Evolutionary conservation across 1,139 yeast species (phyloP).

Genomic region (Geotrichum macrosporum): DNA sequence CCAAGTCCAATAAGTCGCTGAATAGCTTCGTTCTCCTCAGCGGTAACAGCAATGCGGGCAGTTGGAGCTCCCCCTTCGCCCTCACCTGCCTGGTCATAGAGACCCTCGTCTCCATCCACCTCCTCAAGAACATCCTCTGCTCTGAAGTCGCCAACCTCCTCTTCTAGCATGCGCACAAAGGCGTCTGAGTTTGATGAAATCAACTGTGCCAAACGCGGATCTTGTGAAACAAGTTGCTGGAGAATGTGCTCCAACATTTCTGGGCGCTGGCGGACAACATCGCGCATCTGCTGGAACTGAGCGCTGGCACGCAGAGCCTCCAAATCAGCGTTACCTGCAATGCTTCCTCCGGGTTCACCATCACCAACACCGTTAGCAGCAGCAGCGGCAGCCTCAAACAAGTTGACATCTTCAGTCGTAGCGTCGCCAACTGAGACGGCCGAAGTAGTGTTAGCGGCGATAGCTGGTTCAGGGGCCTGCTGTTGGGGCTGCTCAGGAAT

Average conservation of each 20-base stretch:
- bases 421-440: constrained; percentile 37
- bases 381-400: constrained; percentile 73
- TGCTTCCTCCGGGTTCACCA: constrained; percentile 15
- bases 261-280: constrained; percentile 80
- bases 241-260: constrained; percentile 81
- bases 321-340: too few species aligned
- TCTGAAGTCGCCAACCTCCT: constrained; percentile 36
- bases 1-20: constrained; percentile 87
- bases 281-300: constrained; percentile 61
- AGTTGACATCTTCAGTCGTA: constrained; percentile 46
- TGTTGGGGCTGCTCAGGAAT: constrained; percentile 61
- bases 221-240: constrained; percentile 75
- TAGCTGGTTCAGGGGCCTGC: constrained; percentile 32
- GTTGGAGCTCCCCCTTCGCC: constrained; percentile 41
- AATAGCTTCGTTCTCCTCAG: constrained; percentile 84
- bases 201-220: constrained; percentile 75
- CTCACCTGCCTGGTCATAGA: constrained; percentile 40
- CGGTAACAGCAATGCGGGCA: constrained; percentile 59
- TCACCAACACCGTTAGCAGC: constrained; percentile 42
- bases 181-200: constrained; percentile 85
- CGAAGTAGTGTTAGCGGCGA: constrained; percentile 41
- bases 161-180: constrained; percentile 64
- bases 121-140: constrained; percentile 29
- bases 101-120: constrained; percentile 39
- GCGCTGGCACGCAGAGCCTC: constrained; percentile 41